Base-by-base conservation (phyloP, 2,329 filamentous ascomycete genomes). In the Dactylellina haptotyla region DNA sequence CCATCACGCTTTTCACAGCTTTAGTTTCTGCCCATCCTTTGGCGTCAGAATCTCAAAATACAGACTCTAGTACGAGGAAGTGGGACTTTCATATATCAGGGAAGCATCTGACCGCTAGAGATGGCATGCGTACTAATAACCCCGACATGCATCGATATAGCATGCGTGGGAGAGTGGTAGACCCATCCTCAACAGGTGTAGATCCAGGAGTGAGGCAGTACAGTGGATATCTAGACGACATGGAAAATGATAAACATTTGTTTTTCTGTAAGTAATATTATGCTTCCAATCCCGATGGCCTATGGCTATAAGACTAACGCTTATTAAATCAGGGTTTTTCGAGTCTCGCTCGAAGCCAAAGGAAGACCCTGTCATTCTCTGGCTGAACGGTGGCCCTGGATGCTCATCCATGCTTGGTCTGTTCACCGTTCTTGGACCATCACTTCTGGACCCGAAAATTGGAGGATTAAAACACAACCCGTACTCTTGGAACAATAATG, bases 371-470 rank as follows among this genome's bases (percentile, higher is more conserved):
- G 92, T 98, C 51, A 89, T 98, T 61, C 87, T 97, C 76, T 96
- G 94, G 89, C 86, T 98, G 80, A 98, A 98, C 79, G 95, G 95
- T 77, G 95, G 95, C 77, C 95, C 95, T 48, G 95, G 95, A 79
- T 98, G 95, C 85, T 98, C 94, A 18, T 98, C 94, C 58, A 85
- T 98, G 79, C 97, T 93, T 76, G 95, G 95, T 76, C 88, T 98
- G 64, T 98, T 99, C 88, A 90, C 98, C 84, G 95, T 98, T 84
- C 90, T 98, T 73, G 95, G 95, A 59, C 94, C 95, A n/a, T 89
- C 92, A 25, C 87, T 91, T 80, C 87, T 93, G 85, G 90, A 96
- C 79, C 85, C 92, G 78, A 88, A 94, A 82, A 23, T 20, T 9
- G 41, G 41, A 5, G 18, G 41, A 8, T 82, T 93, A 65, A 87